Conservation (phyloP, 2,329 filamentous ascomycete species). For the Colletotrichum somersetense region DNA sequence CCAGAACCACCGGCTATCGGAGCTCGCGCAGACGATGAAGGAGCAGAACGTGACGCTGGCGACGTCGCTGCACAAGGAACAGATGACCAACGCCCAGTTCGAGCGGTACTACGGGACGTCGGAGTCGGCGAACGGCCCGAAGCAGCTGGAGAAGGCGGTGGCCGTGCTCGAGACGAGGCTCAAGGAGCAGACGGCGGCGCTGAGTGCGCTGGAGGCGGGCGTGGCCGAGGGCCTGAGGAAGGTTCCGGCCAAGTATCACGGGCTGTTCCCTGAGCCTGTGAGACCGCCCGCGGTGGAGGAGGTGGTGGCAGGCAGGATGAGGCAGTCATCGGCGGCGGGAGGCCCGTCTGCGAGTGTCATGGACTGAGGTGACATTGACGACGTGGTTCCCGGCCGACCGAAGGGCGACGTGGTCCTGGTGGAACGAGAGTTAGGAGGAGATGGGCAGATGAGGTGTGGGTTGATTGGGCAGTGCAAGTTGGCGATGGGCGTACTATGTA, state of each 20-base stretch:
- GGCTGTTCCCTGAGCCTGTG: background rate
- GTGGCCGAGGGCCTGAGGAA: constrained; percentile 1
- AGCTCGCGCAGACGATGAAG: constrained; percentile 39
- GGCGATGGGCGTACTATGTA: constrained; percentile 5
- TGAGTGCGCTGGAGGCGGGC: background rate
- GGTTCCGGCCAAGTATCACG: background rate
- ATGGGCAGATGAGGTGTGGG: background rate
- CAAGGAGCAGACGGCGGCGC: constrained; percentile 11
- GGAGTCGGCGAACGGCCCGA: constrained; percentile 2
- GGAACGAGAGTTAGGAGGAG: constrained; percentile 4
- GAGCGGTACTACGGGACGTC: constrained; percentile 33
- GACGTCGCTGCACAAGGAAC: constrained; percentile 29
- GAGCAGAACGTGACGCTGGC: constrained; percentile 35
- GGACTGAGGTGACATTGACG: background rate
- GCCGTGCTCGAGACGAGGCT: constrained; percentile 4
- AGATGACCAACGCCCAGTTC: constrained; percentile 23
- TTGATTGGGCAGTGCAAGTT: constrained; percentile 23
- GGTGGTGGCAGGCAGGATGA: background rate
- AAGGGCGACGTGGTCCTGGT: background rate
- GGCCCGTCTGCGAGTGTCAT: background rate
- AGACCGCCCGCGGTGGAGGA: background rate
- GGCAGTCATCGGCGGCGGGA: background rate
- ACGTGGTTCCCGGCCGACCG: background rate
- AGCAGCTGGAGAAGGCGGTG: constrained; percentile 23
- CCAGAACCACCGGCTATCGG: constrained; percentile 38